Base-by-base conservation (phyloP, 2,329 filamentous ascomycete species). In the Aspergillus aculeatinus region DNA sequence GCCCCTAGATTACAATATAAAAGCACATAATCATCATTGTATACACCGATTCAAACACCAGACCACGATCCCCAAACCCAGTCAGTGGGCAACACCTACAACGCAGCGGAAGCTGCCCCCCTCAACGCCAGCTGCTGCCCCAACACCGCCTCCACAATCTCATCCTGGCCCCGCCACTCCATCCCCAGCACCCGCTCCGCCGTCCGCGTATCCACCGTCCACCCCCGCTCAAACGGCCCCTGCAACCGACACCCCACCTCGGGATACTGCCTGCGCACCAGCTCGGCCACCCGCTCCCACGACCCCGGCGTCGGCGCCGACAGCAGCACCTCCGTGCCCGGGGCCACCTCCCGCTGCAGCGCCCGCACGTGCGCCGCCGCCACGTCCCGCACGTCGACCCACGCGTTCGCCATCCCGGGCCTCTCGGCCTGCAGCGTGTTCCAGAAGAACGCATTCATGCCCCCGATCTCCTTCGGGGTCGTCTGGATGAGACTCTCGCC, bases 161-260 rank as follows among this genome's bases (percentile, higher is more conserved):
- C 27, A 23, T 64, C 59, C 55, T 60, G 21, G 0, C 51, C 49
- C 16, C 48, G 35, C 50, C 62, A 65, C 27, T 44, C 23, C n/a
- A 67, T 56, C 1, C 61, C 60, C 57, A 67, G 39, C 10, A 60
- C 60, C 23, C 58, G 48, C 42, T 63, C 60, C 10, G 64, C 65
- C 0, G 91, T 95, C 2, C 92, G 91, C 77, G 96, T 85, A 10
- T 96, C 83, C 54, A 96, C 84, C 47, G 87, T 81, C 4, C 95
- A 74, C 70, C 33, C 90, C 0, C 89, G 88, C 68, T 83, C 76
- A 1, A 58, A 48, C 11, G 44, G 52, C n/a, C 33, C 39, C 48
- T 62, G 31, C 47, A 64, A 42, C 19, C 58, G 58, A 23, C 53
- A 50, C 12, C 5, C 51, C 21, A 62, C 29, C 3, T 11, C 23